Base-by-base conservation (phyloP, 2,329 filamentous ascomycete genomes). In the Cryphonectria japonica region DNA sequence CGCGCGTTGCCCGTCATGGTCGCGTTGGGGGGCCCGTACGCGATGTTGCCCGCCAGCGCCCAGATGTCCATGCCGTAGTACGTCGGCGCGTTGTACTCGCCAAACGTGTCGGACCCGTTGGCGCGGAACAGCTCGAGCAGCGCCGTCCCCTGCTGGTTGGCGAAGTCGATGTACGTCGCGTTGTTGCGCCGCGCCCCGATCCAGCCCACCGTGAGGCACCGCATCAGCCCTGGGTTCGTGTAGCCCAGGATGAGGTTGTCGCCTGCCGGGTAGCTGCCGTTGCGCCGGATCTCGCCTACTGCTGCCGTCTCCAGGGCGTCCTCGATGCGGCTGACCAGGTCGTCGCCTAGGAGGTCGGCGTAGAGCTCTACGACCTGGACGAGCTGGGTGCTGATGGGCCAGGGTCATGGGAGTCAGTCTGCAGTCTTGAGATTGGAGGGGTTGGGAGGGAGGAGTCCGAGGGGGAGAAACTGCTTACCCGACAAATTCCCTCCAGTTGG, bases 41-140 rank as follows among this genome's bases (percentile, higher is more conserved):
- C 79, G 19, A 82, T 78, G 62, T 78, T 80, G 7, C 79, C 79
- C 0, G 77, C 80, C 5, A 85, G 77, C 0, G 80, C 82, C 78
- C 79, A 83, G 46, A 79, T 74, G 69, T 83, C 81, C 73, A 82
- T 80, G 50, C 82, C 81, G 61, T 82, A 83, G 74, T 83, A 83
- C 1, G 79, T 82, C 2, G 81, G 80, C 3, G 79, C 78, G 50
- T 82, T 82, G 73, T 82, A 83, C 71, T 83, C 81, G 22, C 77
- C 78, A 0, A 82, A 74, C 9, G 78, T 78, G 65, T 80, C 76
- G 1, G 77, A 76, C 11, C 78, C 79, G 26, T 77, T 76, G 5
- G 71, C 75, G 60, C 75, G 75, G 75, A 81, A 81, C 3, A 81
- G 75, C 46, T 76, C 74, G 1, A 80, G 73, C 0, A 77, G 74